Evolutionary conservation across 768 basidiomycete genomes (phyloP).

Genomic region (Lentinula detonsa): DNA sequence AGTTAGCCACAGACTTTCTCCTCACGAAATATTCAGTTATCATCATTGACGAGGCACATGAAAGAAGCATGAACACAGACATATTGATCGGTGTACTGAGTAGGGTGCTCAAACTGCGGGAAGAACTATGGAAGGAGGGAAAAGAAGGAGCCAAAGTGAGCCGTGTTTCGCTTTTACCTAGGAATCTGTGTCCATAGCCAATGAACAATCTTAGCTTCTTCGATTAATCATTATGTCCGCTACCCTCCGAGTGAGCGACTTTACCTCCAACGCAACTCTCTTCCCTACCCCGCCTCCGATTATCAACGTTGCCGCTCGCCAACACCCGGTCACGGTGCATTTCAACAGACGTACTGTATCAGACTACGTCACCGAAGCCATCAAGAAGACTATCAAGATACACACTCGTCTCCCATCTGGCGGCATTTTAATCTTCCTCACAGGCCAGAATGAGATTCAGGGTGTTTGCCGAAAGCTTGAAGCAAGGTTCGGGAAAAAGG

Average conservation of each 20-base stretch:
- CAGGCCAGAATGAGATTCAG: conserved; percentile 92
- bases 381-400: conserved; percentile 88
- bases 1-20: conserved; percentile 89
- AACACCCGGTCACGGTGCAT: conserved; percentile 93
- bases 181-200: conserved; percentile 2
- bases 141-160: conserved; percentile 67
- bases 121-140: conserved; percentile 81
- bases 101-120: conserved; percentile 83
- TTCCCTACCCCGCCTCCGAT: conserved; percentile 87
- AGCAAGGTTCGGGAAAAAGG: conserved; percentile 64
- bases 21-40: conserved; percentile 91
- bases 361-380: conserved; percentile 87
- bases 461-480: conserved; percentile 81
- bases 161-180: background rate
- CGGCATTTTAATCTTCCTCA: conserved; percentile 89
- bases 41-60: conserved; percentile 97
- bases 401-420: conserved; percentile 90
- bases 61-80: conserved; percentile 97
- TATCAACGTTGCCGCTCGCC: conserved; percentile 83
- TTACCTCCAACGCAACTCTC: conserved; percentile 76
- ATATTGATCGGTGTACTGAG: conserved; percentile 96
- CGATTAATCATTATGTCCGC: conserved; percentile 98
- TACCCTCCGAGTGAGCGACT: conserved; percentile 90
- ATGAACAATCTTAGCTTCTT: conserved; percentile 50
- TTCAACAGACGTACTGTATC: conserved; percentile 82